These are phyloP conservation scores for Teunomyces tritomae DNA, from an alignment of 805 yeast species.

Conservation along the genomic window DNA sequence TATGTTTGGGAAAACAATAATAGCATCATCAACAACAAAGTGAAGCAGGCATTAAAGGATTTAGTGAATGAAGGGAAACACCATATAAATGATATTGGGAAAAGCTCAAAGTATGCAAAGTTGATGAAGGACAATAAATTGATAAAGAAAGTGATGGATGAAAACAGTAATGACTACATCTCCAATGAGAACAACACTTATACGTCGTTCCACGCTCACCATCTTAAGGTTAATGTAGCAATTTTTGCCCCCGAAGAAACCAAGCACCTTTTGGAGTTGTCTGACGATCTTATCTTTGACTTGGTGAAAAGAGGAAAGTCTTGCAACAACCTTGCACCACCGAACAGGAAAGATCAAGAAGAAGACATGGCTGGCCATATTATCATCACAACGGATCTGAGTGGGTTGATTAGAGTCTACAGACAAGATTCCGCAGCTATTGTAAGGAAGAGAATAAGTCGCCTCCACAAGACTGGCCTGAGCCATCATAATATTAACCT, in stretches of 20 bases:
- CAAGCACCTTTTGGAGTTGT: conserved; percentile 58
- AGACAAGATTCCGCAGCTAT: conserved; percentile 71
- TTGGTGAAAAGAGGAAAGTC: conserved; percentile 31
- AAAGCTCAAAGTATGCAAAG: conserved; percentile 27
- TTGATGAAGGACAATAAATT: conserved; percentile 27
- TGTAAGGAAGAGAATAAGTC: conserved; percentile 25
- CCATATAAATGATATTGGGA: conserved; percentile 29
- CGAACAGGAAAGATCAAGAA: conserved; percentile 5
- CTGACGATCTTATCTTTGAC: conserved; percentile 80
- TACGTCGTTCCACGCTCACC: conserved; percentile 75
- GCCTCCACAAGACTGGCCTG: conserved; percentile 6
- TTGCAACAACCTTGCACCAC: conserved; percentile 4
- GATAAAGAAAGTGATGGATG: conserved; percentile 29
- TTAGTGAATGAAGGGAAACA: conserved; percentile 32
- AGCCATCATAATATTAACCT: not conserved
- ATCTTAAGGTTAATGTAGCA: conserved; percentile 70
- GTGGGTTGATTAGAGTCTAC: conserved; percentile 72
- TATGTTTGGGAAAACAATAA: conserved; percentile 70
- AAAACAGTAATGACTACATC: conserved; percentile 14
- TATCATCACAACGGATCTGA: conserved; percentile 72
- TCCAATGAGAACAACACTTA: conserved; percentile 58
- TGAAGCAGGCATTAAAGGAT: conserved; percentile 35
- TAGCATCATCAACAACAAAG: conserved; percentile 37
- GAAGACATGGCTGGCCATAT: conserved; percentile 38
- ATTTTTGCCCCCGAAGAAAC: conserved; percentile 74